phyloP scores from a whole-genome alignment of 2,329 filamentous ascomycete species.

The Ceratocystis variospora region DNA sequence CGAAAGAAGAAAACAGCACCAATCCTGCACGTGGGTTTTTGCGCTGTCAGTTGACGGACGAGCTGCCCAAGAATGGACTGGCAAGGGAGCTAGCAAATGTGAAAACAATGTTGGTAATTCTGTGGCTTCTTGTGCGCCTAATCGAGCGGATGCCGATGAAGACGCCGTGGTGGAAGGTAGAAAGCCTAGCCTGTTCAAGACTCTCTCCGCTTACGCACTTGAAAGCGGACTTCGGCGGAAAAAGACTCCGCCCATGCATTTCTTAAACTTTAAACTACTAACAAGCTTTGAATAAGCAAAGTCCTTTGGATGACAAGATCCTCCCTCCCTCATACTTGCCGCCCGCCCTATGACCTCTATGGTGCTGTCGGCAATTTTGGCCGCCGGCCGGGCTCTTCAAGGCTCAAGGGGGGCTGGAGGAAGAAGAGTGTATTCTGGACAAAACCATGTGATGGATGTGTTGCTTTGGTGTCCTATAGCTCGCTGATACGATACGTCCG shows the following conservation, averaged over 20 bases:
- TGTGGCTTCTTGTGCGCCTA: not conserved
- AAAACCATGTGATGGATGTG: not conserved
- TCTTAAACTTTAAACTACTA: not conserved
- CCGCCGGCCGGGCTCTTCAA: too few species aligned
- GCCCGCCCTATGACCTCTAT: too few species aligned
- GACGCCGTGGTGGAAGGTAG: not conserved
- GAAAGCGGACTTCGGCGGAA: not conserved
- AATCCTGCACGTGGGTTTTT: not conserved
- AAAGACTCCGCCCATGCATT: not conserved
- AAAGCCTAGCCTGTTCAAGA: not conserved
- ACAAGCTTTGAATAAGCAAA: not conserved
- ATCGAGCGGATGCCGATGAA: not conserved
- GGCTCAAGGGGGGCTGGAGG: too few species aligned
- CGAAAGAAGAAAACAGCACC: not conserved
- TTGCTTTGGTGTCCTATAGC: not conserved
- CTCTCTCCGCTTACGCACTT: not conserved
- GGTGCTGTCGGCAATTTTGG: too few species aligned
- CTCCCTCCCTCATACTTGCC: too few species aligned
- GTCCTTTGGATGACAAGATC: too few species aligned
- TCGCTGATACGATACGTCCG: not conserved
- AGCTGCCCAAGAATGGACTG: not conserved
- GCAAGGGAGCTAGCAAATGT: not conserved
- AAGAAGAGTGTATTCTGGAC: too few species aligned
- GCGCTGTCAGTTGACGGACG: not conserved
- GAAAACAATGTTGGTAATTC: not conserved